Evolutionary conservation across 768 basidiomycete genomes (phyloP).

Genomic region (Phlebiopsis gigantea): DNA sequence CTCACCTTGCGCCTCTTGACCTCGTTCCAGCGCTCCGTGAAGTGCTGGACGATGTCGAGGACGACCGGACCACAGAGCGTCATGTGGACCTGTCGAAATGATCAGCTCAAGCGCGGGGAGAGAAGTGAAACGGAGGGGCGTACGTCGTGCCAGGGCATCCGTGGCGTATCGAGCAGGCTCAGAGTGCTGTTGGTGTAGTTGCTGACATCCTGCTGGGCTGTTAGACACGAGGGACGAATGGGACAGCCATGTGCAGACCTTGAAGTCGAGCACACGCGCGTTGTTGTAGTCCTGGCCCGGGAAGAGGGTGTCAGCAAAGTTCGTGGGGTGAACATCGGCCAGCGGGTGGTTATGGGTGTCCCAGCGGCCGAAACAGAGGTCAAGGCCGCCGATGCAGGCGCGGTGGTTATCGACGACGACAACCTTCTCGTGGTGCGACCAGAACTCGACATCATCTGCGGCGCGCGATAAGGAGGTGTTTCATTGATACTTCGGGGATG

Average conservation of each 20-base stretch:
- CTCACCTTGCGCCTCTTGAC: slow-evolving; percentile 75
- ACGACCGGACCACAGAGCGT: slow-evolving; percentile 77
- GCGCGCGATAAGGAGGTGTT: not conserved
- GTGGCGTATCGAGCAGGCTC: slow-evolving; percentile 58
- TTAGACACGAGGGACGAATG: not conserved
- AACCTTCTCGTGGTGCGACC: slow-evolving; percentile 93
- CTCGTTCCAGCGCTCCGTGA: slow-evolving; percentile 89
- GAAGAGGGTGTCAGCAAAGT: slow-evolving; percentile 78
- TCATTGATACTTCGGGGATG: not conserved
- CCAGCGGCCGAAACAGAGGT: slow-evolving; percentile 97
- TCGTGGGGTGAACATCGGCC: slow-evolving; percentile 87
- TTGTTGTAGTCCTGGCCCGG: slow-evolving; percentile 95
- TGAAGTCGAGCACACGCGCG: slow-evolving; percentile 79
- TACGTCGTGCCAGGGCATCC: slow-evolving; percentile 98
- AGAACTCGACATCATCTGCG: slow-evolving; percentile 73
- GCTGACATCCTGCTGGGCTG: slow-evolving; percentile 42
- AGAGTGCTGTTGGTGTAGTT: slow-evolving; percentile 69
- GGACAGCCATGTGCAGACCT: slow-evolving; percentile 24
- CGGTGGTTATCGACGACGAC: slow-evolving; percentile 84
- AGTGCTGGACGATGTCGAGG: slow-evolving; percentile 90
- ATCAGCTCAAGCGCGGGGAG: not conserved
- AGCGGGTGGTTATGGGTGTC: slow-evolving; percentile 88
- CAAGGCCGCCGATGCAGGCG: slow-evolving; percentile 89
- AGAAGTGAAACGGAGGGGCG: slow-evolving; percentile 21
- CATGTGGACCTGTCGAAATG: slow-evolving; percentile 62